Conservation (phyloP, 1,284 basidiomycete genomes). For the Erythrobasidium hasegawianum region DNA sequence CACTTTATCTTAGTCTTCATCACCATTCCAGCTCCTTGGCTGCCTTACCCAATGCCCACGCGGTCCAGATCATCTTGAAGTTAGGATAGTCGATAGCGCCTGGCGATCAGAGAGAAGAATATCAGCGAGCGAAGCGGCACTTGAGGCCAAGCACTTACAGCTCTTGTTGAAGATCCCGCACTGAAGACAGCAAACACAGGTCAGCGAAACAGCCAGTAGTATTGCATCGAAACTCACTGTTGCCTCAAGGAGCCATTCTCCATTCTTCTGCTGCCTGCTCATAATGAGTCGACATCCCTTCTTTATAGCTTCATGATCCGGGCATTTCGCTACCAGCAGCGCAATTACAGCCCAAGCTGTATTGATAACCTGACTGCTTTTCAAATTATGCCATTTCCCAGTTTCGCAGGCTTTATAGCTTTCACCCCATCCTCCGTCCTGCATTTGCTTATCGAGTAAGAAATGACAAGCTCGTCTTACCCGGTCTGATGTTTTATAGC, state of each 20-base stretch:
- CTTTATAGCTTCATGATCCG: constrained; percentile 73
- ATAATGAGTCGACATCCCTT: constrained; percentile 79
- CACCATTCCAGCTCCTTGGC: constrained; percentile 33
- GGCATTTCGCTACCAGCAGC: constrained; percentile 84
- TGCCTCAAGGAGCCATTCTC: constrained; percentile 92
- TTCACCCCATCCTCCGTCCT: constrained; percentile 99
- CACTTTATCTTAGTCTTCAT: not conserved
- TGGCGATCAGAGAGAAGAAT: not conserved
- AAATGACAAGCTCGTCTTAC: constrained; percentile 80
- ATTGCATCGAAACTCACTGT: constrained; percentile 86
- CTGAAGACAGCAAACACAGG: constrained; percentile 48
- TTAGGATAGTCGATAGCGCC: constrained; percentile 50
- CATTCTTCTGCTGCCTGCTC: constrained; percentile 79
- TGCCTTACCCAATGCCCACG: constrained; percentile 50
- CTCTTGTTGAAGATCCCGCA: constrained; percentile 69
- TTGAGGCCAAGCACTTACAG: too few species aligned
- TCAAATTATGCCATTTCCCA: constrained; percentile 77
- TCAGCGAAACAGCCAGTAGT: too few species aligned
- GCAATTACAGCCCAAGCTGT: constrained; percentile 91
- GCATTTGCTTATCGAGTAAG: constrained; percentile 74
- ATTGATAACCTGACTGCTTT: constrained; percentile 81
- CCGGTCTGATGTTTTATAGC: constrained; percentile 69
- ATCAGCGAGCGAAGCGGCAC: too few species aligned
- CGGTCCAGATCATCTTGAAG: constrained; percentile 48
- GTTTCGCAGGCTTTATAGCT: constrained; percentile 90